Percentiles rank a stretch among this genome's conserved stretches.
Conservation (phyloP, 352 stramenopile genomes). For the Pythium sp. region DNA sequence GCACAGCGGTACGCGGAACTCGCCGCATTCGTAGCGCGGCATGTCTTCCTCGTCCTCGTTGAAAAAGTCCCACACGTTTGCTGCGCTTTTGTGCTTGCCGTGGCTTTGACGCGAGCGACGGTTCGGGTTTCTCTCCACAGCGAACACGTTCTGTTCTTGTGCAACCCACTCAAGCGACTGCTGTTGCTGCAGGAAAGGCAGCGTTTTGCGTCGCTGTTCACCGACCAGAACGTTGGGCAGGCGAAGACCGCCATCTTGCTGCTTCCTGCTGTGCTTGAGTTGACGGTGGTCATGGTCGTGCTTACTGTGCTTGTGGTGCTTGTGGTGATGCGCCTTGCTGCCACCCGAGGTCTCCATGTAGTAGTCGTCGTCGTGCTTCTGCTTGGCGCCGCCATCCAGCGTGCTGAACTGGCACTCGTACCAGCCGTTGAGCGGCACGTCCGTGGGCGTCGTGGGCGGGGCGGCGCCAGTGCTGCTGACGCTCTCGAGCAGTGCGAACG, state of each 20-base stretch:
- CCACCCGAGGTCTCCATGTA: conserved; percentile 20
- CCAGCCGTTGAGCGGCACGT: conserved; percentile 32
- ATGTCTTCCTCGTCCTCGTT: not conserved
- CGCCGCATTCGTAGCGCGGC: conserved; percentile 27
- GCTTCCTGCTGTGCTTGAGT: conserved; percentile 1
- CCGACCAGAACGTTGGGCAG: conserved; percentile 11
- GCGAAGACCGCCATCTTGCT: not conserved
- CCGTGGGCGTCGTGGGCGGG: conserved; percentile 9
- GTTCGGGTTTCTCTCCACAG: not conserved
- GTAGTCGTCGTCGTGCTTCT: conserved; percentile 19
- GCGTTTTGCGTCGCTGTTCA: conserved; percentile 15
- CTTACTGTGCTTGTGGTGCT: conserved; percentile 7
- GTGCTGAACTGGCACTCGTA: conserved; percentile 32
- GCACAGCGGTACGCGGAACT: conserved; percentile 31
- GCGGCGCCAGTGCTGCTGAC: not conserved
- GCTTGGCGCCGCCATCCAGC: conserved; percentile 6
- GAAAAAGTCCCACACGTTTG: not conserved
- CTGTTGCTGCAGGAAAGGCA: conserved; percentile 24
- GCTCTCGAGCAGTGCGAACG: conserved; percentile 11
- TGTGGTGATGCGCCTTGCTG: conserved; percentile 9
- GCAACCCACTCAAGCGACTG: conserved; percentile 23
- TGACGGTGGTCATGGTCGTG: not conserved
- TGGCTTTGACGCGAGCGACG: not conserved
- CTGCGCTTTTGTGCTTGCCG: not conserved
- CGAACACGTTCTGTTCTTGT: not conserved